A percentile compares a stretch with the other conserved stretches of the same genome.
Evolutionary conservation across 176 grass and related monocot genomes (phyloP).

Genomic region (Stipa capillata): DNA sequence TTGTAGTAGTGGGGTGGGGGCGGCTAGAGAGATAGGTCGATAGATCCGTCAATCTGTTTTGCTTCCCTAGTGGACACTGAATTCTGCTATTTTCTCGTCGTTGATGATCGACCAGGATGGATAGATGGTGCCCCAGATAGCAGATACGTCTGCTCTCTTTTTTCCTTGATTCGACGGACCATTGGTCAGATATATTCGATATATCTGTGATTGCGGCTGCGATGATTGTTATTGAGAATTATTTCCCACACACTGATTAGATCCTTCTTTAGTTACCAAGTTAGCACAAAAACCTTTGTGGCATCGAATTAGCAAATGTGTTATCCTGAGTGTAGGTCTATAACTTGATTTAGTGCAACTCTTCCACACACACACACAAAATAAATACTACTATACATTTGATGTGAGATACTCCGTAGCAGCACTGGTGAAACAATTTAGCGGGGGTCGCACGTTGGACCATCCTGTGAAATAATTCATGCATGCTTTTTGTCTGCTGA

Average conservation of each 20-base stretch:
- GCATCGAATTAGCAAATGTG: background rate
- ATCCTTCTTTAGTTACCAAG: background rate
- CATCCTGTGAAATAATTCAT: background rate
- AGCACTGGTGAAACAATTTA: no score
- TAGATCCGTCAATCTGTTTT: background rate
- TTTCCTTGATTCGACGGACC: background rate
- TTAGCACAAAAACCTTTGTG: no score
- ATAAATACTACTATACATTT: no score
- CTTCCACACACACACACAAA: no score
- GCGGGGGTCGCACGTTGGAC: no score
- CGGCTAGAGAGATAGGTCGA: constrained; percentile 8
- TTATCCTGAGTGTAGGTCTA: background rate
- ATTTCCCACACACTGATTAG: no score
- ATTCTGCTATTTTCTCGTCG: background rate
- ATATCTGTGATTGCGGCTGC: background rate
- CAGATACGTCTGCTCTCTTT: background rate
- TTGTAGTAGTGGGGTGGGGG: background rate
- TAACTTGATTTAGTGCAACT: no score
- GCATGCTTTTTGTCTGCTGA: background rate
- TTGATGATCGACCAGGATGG: no score
- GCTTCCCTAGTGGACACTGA: background rate
- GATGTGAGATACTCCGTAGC: no score
- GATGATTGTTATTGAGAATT: background rate
- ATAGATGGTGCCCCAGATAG: no score
- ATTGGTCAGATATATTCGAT: no score